Conservation (phyloP, 2,329 filamentous ascomycete species). For the Nemania abortiva region DNA sequence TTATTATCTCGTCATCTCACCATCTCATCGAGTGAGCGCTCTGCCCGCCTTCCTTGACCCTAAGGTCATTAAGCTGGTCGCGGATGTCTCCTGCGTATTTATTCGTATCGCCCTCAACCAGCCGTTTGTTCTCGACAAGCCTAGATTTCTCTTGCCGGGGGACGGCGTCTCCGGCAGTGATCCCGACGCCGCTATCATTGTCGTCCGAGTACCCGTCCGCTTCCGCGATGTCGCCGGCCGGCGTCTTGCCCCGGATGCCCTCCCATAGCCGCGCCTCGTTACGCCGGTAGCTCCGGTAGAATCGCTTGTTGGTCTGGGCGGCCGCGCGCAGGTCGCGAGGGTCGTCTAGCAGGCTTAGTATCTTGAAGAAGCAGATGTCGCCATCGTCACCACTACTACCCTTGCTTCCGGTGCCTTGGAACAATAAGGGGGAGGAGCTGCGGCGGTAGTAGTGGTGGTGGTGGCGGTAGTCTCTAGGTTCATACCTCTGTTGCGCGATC, state of each 20-base stretch:
- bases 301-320: conserved; percentile 57
- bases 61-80: conserved; percentile 8
- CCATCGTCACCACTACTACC: not conserved
- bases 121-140: conserved; percentile 25
- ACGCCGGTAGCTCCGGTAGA: conserved; percentile 50
- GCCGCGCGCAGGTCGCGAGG: conserved; percentile 58
- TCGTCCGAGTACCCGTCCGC: not conserved
- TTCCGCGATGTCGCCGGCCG: not conserved
- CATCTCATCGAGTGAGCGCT: not conserved
- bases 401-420: not conserved
- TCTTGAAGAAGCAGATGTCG: conserved; percentile 55
- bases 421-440: not conserved
- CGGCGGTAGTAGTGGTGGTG: not conserved
- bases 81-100: conserved; percentile 23
- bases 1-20: not conserved
- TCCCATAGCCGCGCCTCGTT: conserved; percentile 24
- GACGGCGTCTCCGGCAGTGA: not conserved
- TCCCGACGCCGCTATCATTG: not conserved
- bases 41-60: not conserved
- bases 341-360: conserved; percentile 56
- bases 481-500: conserved; percentile 19
- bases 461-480: conserved; percentile 6
- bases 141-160: conserved; percentile 21
- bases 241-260: not conserved
- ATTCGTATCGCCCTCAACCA: conserved; percentile 15